Evolutionary conservation across 2,329 filamentous ascomycete species (phyloP).

Genomic region (Colletotrichum limetticola): DNA sequence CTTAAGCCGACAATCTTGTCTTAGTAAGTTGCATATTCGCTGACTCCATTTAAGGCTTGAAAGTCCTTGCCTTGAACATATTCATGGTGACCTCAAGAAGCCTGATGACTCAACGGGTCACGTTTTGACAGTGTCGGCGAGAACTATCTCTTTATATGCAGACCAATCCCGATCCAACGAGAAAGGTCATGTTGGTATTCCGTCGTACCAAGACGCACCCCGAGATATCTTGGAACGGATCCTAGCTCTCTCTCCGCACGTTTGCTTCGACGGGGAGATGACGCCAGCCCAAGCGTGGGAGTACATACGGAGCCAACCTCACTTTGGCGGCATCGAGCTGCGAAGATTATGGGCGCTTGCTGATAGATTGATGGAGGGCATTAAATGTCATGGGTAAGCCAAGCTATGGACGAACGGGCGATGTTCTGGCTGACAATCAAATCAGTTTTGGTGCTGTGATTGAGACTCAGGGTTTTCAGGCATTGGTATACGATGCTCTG

Average conservation of each 20-base stretch:
- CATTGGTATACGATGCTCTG: conserved; percentile 1
- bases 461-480: conserved; percentile 4
- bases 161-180: not conserved
- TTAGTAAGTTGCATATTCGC: too few species aligned
- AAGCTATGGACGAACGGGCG: too few species aligned
- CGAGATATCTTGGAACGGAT: conserved; percentile 38
- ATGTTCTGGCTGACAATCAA: not conserved
- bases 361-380: conserved; percentile 41
- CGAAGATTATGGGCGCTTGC: conserved; percentile 41
- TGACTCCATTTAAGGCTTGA: conserved; percentile 39
- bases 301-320: conserved; percentile 44
- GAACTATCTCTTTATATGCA: conserved; percentile 31
- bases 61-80: conserved; percentile 41
- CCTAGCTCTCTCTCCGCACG: conserved; percentile 38
- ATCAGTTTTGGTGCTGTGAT: conserved; percentile 28
- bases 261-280: conserved; percentile 47
- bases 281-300: conserved; percentile 53
- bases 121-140: conserved; percentile 40
- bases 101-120: conserved; percentile 41
- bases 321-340: conserved; percentile 44
- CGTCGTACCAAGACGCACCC: conserved; percentile 34
- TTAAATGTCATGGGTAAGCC: conserved; percentile 49
- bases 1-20: too few species aligned
- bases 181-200: not conserved
- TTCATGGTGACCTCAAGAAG: conserved; percentile 40